Conservation (phyloP, 164 flowering plant species). For the Umbilicus rupestris region DNA sequence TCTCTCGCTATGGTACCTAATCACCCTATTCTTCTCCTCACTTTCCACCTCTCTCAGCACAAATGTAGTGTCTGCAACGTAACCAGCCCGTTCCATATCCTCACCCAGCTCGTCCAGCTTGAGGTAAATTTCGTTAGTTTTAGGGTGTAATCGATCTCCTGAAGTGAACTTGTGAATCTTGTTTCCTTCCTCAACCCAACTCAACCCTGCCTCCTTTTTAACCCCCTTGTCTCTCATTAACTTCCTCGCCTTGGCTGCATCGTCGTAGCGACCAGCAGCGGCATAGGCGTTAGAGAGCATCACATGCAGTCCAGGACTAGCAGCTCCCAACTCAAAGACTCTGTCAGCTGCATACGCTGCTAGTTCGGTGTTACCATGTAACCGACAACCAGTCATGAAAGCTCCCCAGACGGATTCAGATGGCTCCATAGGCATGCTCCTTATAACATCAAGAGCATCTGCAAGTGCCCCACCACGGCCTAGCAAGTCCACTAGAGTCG, state of each 20-base stretch:
- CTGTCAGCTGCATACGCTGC: slow-evolving; percentile 78
- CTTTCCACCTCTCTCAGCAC: slow-evolving; percentile 53
- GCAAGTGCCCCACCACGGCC: slow-evolving; percentile 75
- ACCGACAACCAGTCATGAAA: slow-evolving; percentile 69
- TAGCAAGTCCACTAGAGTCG: slow-evolving; percentile 69
- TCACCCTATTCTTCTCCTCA: slow-evolving; percentile 56
- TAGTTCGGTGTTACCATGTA: slow-evolving; percentile 63
- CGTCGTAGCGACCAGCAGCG: slow-evolving; percentile 72
- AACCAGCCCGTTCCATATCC: slow-evolving; percentile 73
- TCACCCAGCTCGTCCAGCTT: slow-evolving; percentile 60
- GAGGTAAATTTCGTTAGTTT: slow-evolving; percentile 42
- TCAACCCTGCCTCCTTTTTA: slow-evolving; percentile 90
- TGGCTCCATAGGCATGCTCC: slow-evolving; percentile 66
- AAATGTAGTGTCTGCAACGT: slow-evolving; percentile 62
- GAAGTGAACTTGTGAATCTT: slow-evolving; percentile 70
- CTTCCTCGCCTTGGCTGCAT: slow-evolving; percentile 81
- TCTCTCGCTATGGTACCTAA: slow-evolving; percentile 83
- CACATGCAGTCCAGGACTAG: slow-evolving; percentile 65
- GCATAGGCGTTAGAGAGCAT: slow-evolving; percentile 79
- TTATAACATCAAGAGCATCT: slow-evolving; percentile 51
- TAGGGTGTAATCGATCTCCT: slow-evolving; percentile 55
- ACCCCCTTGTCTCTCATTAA: slow-evolving; percentile 63
- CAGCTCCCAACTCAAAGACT: slow-evolving; percentile 49
- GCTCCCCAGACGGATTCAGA: slow-evolving; percentile 91
- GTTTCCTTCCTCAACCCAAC: slow-evolving; percentile 95